Percentiles rank a stretch among this genome's conserved stretches.
Conservation (phyloP, 768 basidiomycete genomes). For the Mrakia gelida region DNA sequence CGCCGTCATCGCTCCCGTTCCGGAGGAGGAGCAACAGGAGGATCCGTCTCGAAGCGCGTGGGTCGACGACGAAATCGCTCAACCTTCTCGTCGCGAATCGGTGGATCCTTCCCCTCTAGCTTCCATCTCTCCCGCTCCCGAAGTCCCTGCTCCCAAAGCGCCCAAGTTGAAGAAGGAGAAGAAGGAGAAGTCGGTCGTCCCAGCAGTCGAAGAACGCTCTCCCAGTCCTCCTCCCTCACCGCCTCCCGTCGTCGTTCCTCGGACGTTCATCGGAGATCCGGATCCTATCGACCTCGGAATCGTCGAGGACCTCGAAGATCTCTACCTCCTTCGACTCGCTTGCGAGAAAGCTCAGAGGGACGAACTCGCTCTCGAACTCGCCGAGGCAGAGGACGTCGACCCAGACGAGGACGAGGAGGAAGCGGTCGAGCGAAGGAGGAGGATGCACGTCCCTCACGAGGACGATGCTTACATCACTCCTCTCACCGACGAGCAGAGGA, state of each 20-base stretch:
- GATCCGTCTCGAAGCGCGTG: neutral
- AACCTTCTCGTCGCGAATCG: neutral
- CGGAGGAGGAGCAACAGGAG: neutral
- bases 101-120: neutral
- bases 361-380: conserved; percentile 31
- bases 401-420: conserved; percentile 35
- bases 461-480: neutral
- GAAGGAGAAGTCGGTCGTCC: neutral
- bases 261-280: neutral
- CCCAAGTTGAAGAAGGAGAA: neutral
- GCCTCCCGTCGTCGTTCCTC: neutral
- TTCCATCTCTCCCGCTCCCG: too few relatives aligned
- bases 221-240: neutral
- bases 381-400: conserved; percentile 28
- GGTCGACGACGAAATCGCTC: neutral
- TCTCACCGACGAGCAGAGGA: neutral
- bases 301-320: conserved; percentile 82
- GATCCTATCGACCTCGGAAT: conserved; percentile 53
- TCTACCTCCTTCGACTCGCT: conserved; percentile 57
- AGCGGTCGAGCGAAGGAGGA: conserved; percentile 27
- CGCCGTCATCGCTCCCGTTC: neutral
- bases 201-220: neutral
- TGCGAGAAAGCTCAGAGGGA: conserved; percentile 38
- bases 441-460: neutral
- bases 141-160: neutral